Conservation (phyloP, 768 basidiomycete species). For the Suillus hirtellus region DNA sequence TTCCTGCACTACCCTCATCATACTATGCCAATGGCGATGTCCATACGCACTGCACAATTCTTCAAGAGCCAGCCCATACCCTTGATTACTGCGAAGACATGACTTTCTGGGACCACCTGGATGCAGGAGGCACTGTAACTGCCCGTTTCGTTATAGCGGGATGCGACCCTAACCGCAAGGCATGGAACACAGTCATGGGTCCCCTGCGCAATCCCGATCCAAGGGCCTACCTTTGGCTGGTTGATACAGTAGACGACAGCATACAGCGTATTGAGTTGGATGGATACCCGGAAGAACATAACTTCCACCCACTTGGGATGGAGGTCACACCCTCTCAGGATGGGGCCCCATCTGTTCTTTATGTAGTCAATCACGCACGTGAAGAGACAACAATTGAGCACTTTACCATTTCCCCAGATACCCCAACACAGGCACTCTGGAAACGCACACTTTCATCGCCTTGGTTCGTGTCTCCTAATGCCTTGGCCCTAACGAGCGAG, state of each 20-base stretch:
- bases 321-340: slow-evolving; percentile 53
- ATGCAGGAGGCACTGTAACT: slow-evolving; percentile 37
- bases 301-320: slow-evolving; percentile 74
- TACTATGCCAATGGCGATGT: slow-evolving; percentile 56
- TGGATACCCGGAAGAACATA: slow-evolving; percentile 55
- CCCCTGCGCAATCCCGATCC: slow-evolving; percentile 60
- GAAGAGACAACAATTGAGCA: slow-evolving; percentile 65
- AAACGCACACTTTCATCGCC: slow-evolving; percentile 61
- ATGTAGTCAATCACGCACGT: slow-evolving; percentile 70
- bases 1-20: slow-evolving; percentile 46
- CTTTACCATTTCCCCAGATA: slow-evolving; percentile 51
- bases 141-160: slow-evolving; percentile 45
- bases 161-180: slow-evolving; percentile 46
- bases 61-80: slow-evolving; percentile 33
- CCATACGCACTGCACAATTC: slow-evolving; percentile 43
- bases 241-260: slow-evolving; percentile 30
- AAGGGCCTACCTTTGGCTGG: slow-evolving; percentile 63
- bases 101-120: slow-evolving; percentile 61
- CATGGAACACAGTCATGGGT: slow-evolving; percentile 81
- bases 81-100: slow-evolving; percentile 64
- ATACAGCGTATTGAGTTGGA: slow-evolving; percentile 45
- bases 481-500: slow-evolving; percentile 63
- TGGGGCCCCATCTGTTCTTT: slow-evolving; percentile 55
- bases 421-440: slow-evolving; percentile 47
- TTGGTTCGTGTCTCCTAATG: slow-evolving; percentile 65